Evolutionary conservation across 345 rosid genomes (phyloP).

Genomic region (Citrus unshiu): DNA sequence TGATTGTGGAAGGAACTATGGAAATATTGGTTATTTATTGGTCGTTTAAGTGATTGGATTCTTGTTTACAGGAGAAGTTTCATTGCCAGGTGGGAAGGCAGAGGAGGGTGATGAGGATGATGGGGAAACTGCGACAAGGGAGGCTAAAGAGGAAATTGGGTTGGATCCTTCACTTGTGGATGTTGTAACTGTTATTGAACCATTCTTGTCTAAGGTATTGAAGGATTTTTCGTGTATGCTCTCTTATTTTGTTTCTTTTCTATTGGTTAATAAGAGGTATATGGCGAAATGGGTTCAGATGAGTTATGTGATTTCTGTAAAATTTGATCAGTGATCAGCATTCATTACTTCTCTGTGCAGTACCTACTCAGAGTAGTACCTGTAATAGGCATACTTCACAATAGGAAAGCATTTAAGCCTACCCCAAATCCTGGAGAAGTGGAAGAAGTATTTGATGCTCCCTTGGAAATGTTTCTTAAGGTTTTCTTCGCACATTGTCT

Average conservation of each 20-base stretch:
- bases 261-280: background rate
- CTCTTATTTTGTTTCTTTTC: background rate
- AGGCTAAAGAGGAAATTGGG: constrained; percentile 69
- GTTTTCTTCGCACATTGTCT: constrained; percentile 27
- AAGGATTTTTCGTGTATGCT: background rate
- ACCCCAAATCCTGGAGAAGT: constrained; percentile 79
- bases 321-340: background rate
- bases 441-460: constrained; percentile 84
- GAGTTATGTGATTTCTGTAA: background rate
- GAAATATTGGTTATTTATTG: background rate
- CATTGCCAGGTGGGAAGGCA: constrained; percentile 78
- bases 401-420: constrained; percentile 55
- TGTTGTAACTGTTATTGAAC: constrained; percentile 62
- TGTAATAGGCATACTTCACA: constrained; percentile 67
- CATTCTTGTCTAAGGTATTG: constrained; percentile 83
- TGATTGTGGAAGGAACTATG: background rate
- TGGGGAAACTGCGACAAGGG: constrained; percentile 59
- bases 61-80: constrained; percentile 64
- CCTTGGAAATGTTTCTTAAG: constrained; percentile 87
- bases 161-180: constrained; percentile 68
- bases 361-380: constrained; percentile 87
- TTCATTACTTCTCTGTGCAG: constrained; percentile 40
- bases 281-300: background rate
- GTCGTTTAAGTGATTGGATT: constrained; percentile 1
- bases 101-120: constrained; percentile 71